phyloP scores from a whole-genome alignment of 352 stramenopile genomes.

The Phytophthora capsici region DNA sequence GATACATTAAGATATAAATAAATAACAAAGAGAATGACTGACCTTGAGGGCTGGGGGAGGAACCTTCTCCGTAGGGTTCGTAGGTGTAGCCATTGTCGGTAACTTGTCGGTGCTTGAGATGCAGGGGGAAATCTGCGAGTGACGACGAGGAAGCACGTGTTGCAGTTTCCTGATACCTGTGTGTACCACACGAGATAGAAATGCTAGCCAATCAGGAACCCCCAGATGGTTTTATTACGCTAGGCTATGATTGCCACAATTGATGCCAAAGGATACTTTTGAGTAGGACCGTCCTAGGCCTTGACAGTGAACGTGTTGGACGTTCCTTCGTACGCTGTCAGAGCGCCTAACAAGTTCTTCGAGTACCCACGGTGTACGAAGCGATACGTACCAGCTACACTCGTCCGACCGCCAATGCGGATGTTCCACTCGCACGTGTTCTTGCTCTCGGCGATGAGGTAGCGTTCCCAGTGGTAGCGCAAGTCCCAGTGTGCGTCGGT shows the following conservation, averaged over 20 bases:
- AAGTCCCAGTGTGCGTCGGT: constrained; percentile 62
- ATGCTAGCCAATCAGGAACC: background rate
- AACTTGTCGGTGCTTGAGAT: background rate
- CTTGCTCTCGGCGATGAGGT: constrained; percentile 39
- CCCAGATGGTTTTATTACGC: background rate
- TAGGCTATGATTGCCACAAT: too few relatives aligned
- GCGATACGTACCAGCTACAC: constrained; percentile 43
- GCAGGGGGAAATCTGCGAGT: constrained; percentile 22
- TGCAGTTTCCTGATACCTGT: constrained; percentile 4
- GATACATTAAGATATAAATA: background rate
- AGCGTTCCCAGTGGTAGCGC: constrained; percentile 43
- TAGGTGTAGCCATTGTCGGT: constrained; percentile 48
- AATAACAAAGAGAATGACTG: background rate
- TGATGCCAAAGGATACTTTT: too few relatives aligned
- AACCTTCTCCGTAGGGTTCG: constrained; percentile 76
- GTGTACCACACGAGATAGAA: background rate
- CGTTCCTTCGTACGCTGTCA: background rate
- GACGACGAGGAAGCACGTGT: constrained; percentile 18
- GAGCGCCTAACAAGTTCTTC: background rate
- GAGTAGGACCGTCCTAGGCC: background rate
- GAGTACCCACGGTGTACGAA: constrained; percentile 42
- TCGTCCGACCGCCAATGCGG: constrained; percentile 23
- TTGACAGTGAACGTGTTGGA: background rate
- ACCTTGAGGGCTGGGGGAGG: constrained; percentile 50
- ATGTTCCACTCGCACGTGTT: constrained; percentile 32